These are phyloP conservation scores for Phytophthora pseudosyringae DNA, from an alignment of 352 stramenopile genomes.

Conservation along the genomic window DNA sequence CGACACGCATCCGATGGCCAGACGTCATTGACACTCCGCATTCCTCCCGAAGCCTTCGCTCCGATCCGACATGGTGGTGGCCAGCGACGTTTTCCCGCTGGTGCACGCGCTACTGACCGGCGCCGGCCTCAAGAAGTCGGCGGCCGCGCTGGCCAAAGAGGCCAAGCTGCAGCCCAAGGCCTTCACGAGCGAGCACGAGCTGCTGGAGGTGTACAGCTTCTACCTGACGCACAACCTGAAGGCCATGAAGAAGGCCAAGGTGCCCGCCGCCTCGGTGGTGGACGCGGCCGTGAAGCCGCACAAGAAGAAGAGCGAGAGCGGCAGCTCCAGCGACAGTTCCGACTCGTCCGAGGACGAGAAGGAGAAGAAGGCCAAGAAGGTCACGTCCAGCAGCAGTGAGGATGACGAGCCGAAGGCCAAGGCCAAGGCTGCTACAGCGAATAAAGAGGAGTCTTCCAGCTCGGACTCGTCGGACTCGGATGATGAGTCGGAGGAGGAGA, in stretches of 20 bases:
- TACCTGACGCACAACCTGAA: constrained; percentile 65
- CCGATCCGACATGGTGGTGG: constrained; percentile 43
- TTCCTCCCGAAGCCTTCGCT: background rate
- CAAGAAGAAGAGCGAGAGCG: constrained; percentile 28
- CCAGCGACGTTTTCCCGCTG: constrained; percentile 82
- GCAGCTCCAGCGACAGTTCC: constrained; percentile 6
- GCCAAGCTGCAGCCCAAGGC: constrained; percentile 70
- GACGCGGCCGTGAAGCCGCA: constrained; percentile 57
- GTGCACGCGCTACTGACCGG: constrained; percentile 70
- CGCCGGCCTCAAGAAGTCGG: constrained; percentile 78
- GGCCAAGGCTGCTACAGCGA: background rate
- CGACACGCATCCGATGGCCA: constrained; percentile 1
- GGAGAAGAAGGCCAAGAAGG: constrained; percentile 17
- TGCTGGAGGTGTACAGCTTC: constrained; percentile 78
- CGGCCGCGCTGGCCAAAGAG: constrained; percentile 71
- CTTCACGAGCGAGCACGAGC: constrained; percentile 67
- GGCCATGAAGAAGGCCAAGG: constrained; percentile 54
- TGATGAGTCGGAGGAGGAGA: constrained; percentile 52
- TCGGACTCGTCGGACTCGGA: constrained; percentile 63
- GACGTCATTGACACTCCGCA: constrained; percentile 8
- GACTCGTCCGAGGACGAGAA: constrained; percentile 8
- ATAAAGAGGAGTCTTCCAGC: constrained; percentile 38
- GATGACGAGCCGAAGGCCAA: constrained; percentile 40
- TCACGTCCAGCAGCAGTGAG: constrained; percentile 14
- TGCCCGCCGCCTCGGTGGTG: constrained; percentile 59